Conservation (phyloP, 805 yeast genomes). For the Metschnikowia borealis region DNA sequence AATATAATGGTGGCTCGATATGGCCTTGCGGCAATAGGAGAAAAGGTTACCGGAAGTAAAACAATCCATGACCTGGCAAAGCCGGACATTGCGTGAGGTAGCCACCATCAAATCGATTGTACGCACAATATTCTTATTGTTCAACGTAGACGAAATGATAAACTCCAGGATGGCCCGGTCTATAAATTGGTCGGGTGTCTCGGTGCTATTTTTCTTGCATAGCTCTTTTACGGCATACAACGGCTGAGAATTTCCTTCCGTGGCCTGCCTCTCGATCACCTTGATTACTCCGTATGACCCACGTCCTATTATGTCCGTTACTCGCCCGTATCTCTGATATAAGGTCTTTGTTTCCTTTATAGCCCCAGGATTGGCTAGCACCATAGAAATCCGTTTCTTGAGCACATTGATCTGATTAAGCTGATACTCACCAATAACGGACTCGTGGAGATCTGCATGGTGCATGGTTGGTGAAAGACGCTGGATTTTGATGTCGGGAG, state of each 20-base stretch:
- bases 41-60: conserved; percentile 36
- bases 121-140: conserved; percentile 71
- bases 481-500: conserved; percentile 20
- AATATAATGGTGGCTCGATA: conserved; percentile 15
- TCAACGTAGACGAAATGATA: conserved; percentile 75
- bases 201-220: conserved; percentile 19
- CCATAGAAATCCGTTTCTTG: conserved; percentile 16
- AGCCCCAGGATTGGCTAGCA: conserved; percentile 12
- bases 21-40: conserved; percentile 22
- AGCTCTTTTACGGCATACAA: conserved; percentile 36
- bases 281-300: conserved; percentile 49
- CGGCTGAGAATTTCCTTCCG: conserved; percentile 4
- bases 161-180: conserved; percentile 86
- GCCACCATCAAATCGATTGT: conserved; percentile 69
- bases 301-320: conserved; percentile 37
- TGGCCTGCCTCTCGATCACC: conserved; percentile 26
- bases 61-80: conserved; percentile 39
- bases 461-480: conserved; percentile 23
- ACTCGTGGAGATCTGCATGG: conserved; percentile 16
- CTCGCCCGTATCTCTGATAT: conserved; percentile 31
- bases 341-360: conserved; percentile 22
- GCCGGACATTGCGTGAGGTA: conserved; percentile 17
- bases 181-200: conserved; percentile 44
- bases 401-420: conserved; percentile 22
- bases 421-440: conserved; percentile 31